Evolutionary conservation across 1,139 yeast species (phyloP), one percentile per base, ranked within the genome.

Genomic region (Williopsis jadinii): DNA sequence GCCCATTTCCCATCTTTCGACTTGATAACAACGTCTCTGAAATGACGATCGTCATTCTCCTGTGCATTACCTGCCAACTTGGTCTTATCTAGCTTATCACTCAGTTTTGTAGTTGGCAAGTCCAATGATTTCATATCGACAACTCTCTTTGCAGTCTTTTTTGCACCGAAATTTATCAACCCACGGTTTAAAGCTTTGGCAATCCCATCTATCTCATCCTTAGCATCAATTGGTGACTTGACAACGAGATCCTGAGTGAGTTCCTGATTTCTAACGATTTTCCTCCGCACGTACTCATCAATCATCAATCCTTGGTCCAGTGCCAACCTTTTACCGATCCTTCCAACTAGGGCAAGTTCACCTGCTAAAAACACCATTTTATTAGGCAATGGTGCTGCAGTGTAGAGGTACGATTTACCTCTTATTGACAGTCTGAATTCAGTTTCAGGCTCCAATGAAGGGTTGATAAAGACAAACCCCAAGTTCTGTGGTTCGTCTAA

Each of bases 311-410:
- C 60, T 34, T 54, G 58, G 28, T 56, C 56, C 10, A 63, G 31
- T 11, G 54, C 56, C 12, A 51, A 42, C 33, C 57, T 55, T 30
- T 53, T 55, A 13, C 53, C 53, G 14, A 59, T 54, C 45, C 55
- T 60, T 3, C 61, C 59, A 28, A 62, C 64, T 40, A 63, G 60
- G 0, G 64, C 64, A 33, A 62, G 45, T 40, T 63, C 67, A 36
- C 66, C 66, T 8, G 62, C 61, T 27, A 62, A 41, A 41, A 61
- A 61, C 11, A 62, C 48, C 28, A 62, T 37, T 39, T 56, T 62
- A n/a, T 47, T 47, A 9, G 67, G 67, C n/a, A 54, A 42, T n/a
- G 64, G 61, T 3, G 64, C 64, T 14, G 56, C 58, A 1, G 60
- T 47, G 44, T 55, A 55, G 5, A 62, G 52, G 36, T 62, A 63